Conservation (phyloP, 805 yeast species). For the Tetrapisispora namnaoensis region DNA sequence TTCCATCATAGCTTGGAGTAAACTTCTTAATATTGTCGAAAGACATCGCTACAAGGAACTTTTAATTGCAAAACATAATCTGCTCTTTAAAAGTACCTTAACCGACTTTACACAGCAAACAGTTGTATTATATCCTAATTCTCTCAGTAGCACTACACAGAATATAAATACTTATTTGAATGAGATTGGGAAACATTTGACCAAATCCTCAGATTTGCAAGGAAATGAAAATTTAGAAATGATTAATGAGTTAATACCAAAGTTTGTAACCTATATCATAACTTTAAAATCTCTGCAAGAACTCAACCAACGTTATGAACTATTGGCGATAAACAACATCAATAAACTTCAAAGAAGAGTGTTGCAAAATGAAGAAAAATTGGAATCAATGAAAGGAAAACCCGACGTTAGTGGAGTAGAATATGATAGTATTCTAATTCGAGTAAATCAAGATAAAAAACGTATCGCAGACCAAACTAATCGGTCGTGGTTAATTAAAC, state of each 20-base stretch:
- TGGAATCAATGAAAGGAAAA: slow-evolving; percentile 47
- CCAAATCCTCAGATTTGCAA: slow-evolving; percentile 26
- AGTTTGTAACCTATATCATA: slow-evolving; percentile 57
- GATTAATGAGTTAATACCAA: slow-evolving; percentile 43
- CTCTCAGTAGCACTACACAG: slow-evolving; percentile 30
- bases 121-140: slow-evolving; percentile 34
- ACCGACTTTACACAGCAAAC: slow-evolving; percentile 47
- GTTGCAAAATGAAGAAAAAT: slow-evolving; percentile 42
- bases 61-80: slow-evolving; percentile 58
- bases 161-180: slow-evolving; percentile 44
- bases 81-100: slow-evolving; percentile 46
- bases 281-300: slow-evolving; percentile 53
- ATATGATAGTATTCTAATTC: slow-evolving; percentile 43
- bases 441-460: slow-evolving; percentile 50
- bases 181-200: slow-evolving; percentile 32
- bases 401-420: slow-evolving; percentile 66
- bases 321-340: slow-evolving; percentile 39
- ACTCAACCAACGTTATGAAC: slow-evolving; percentile 59
- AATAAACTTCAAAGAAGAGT: slow-evolving; percentile 40
- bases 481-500: slow-evolving; percentile 73
- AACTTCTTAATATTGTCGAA: slow-evolving; percentile 54
- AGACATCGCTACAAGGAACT: slow-evolving; percentile 56
- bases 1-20: slow-evolving; percentile 46
- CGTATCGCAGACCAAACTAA: slow-evolving; percentile 55
- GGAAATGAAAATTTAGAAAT: slow-evolving; percentile 36